Evolutionary conservation across 441 rosid genomes (phyloP).

Genomic region (Lepidium campestre): DNA sequence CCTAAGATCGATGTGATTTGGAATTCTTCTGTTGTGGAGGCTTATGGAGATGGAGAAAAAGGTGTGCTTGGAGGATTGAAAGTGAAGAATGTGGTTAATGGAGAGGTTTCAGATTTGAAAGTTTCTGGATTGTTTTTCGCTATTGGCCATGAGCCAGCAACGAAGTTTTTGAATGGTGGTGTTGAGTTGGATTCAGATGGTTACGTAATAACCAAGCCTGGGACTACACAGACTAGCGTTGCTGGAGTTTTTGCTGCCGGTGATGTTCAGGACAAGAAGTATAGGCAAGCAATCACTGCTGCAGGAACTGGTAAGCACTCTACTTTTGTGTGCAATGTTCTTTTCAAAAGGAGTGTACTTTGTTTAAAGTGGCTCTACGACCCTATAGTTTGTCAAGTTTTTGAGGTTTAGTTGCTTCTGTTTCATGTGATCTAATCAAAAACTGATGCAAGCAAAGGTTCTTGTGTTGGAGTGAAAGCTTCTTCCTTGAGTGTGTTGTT

Average conservation of each 20-base stretch:
- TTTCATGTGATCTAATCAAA: background rate
- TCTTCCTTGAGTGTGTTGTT: background rate
- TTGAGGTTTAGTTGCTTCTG: background rate
- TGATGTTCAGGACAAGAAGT: conserved; percentile 45
- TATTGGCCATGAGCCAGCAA: conserved; percentile 50
- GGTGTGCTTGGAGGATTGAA: conserved; percentile 29
- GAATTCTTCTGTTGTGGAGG: conserved; percentile 28
- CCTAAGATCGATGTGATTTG: conserved; percentile 30
- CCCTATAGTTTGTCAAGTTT: background rate
- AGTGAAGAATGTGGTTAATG: conserved; percentile 39
- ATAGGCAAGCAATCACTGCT: conserved; percentile 33
- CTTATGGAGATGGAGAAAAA: conserved; percentile 28
- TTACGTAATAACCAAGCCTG: conserved; percentile 40
- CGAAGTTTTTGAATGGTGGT: conserved; percentile 36
- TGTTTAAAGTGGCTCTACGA: background rate
- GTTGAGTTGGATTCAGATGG: conserved; percentile 43
- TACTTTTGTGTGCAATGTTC: background rate
- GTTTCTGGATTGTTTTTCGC: conserved; percentile 48
- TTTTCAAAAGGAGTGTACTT: background rate
- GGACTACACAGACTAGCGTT: conserved; percentile 38
- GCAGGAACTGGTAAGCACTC: conserved; percentile 31
- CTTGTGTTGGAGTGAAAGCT: background rate
- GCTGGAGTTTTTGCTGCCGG: conserved; percentile 48
- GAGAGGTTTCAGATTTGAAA: conserved; percentile 34
- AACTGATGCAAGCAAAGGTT: background rate